Base-by-base conservation (phyloP, 2,329 filamentous ascomycete species). In the Calcarisporium arbuscula region DNA sequence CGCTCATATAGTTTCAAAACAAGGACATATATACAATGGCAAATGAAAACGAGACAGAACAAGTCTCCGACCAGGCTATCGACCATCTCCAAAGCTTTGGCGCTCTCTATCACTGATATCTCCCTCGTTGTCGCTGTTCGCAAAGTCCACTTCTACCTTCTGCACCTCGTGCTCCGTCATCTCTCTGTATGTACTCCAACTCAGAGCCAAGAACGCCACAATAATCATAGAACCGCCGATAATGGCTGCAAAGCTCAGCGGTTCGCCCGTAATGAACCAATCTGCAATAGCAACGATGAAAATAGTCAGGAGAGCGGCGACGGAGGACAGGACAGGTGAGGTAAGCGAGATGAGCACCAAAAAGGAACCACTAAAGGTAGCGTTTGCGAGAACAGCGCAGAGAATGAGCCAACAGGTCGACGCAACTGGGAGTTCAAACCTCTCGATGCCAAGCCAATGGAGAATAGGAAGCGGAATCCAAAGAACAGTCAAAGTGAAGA, bases 231-330 rank as follows among this genome's bases (percentile, higher is more conserved):
- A 53, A 1, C 92, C 90, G n/a, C 92, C 92, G 0, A 77, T 52
- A 10, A 96, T 70, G 4, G 90, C 85, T 0, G 88, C 84, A 5
- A 70, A 64, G 33, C 80, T 84, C 15, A 95, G 67, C 0, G 83
- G 77, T 48, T 82, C 72, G 32, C 90, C 86, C 0, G 86, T 94
- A 28, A 89, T 68, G 37, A 89, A 56, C 79, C 92, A 94, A 60
- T 98, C 92, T 36, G 85, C 85, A 19, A 96, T 67, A 1, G 90
- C 92, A 6, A 98, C 92, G 41, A 96, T 77, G 69, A 98, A 96
- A 46, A 98, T 98, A 16, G 92, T 98, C 30, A 98, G 70, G 19
- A 98, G 74, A 3, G 90, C 87, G 1, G 92, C 92, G 9, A 98
- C 92, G 14, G 85, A 94, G 38, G 83, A 90, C 5, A 98, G 70